Evolutionary conservation across 163 green algal species (phyloP), one percentile per base, ranked within the genome.

Genomic region (Dunaliella salina): DNA sequence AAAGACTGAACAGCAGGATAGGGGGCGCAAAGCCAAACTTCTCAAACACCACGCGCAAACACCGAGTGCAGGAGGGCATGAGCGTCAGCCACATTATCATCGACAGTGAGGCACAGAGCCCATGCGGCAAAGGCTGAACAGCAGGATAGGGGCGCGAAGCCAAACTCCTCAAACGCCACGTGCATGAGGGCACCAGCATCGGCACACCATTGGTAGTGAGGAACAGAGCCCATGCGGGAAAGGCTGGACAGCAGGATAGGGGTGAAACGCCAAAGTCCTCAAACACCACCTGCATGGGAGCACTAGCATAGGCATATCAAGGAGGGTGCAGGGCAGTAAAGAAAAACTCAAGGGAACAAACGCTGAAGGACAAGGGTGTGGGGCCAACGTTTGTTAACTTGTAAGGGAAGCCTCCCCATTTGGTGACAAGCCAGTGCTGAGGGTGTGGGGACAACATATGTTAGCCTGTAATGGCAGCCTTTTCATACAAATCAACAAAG

Each of bases 371-470:
- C 92, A 24, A 93, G 88, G 0, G 89, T 87, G 88, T 71, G 87
- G 98, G 98, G 20, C 94, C 93, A 84, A 98, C 94, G 57, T 98
- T 92, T 83, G 98, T 95, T n/a, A n/a, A n/a, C n/a, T n/a, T n/a
- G n/a, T n/a, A n/a, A n/a, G n/a, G n/a, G n/a, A n/a, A n/a, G n/a
- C n/a, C n/a, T n/a, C n/a, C n/a, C n/a, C n/a, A n/a, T n/a, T n/a
- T n/a, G n/a, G n/a, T n/a, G n/a, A n/a, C n/a, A n/a, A n/a, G n/a
- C n/a, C n/a, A n/a, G n/a, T n/a, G n/a, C n/a, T n/a, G n/a, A n/a
- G n/a, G n/a, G n/a, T n/a, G n/a, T n/a, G n/a, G n/a, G n/a, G n/a
- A n/a, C n/a, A n/a, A n/a, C n/a, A n/a, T n/a, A n/a, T n/a, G n/a
- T n/a, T n/a, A n/a, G n/a, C n/a, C n/a, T n/a, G n/a, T n/a, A n/a